Base-by-base conservation (phyloP, 2,329 filamentous ascomycete genomes). In the Neonectria faginata region DNA sequence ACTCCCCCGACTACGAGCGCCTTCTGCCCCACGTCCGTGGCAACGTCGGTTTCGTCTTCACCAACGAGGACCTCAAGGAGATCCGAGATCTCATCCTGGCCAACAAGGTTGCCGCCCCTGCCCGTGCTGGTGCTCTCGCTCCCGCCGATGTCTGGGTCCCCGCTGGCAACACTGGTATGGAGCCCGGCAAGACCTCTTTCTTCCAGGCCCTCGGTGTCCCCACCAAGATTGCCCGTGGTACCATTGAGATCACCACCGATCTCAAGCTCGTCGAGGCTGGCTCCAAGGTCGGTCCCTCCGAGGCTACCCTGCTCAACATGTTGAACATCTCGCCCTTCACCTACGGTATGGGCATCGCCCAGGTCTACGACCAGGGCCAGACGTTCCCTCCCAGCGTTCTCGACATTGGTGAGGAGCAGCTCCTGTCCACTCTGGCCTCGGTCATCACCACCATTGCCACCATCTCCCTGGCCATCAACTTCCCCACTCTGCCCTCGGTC, bases 211-310 rank as follows among this genome's bases (percentile, higher is more conserved):
- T 99, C 85, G 95, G 95, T 93, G 94, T 99, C 82, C 96, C 96
- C 81, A 99, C 96, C 90, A 99, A 99, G 94, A 99, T 99, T 86
- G 96, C 96, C 82, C 96, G 96, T 97, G 97, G 96, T 97, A 99
- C 96, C 86, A 99, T 99, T 86, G 96, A 99, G 93, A 99, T 99
- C 81, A 97, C 94, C 72, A 88, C 91, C 78, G 96, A 99, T 81
- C 88, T 99, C 78, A 98, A 97, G 92, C 92, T 99, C 83, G 92
- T 98, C 79, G 94, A 97, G 88, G 89, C 93, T 73, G 90, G 91
- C 76, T 87, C 62, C 88, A 98, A 97, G 89, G 97, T 99, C 88
- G 96, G 97, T 84, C 91, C 96, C 80, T 99, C 96, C 81, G 96
- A 99, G 89, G 96, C 96, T 75, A 97, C 95, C 80, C 90, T 99